Evolutionary conservation across 2,329 filamentous ascomycete genomes (phyloP), one percentile per base, ranked within the genome.

Genomic region (Verticillium alfalfae): DNA sequence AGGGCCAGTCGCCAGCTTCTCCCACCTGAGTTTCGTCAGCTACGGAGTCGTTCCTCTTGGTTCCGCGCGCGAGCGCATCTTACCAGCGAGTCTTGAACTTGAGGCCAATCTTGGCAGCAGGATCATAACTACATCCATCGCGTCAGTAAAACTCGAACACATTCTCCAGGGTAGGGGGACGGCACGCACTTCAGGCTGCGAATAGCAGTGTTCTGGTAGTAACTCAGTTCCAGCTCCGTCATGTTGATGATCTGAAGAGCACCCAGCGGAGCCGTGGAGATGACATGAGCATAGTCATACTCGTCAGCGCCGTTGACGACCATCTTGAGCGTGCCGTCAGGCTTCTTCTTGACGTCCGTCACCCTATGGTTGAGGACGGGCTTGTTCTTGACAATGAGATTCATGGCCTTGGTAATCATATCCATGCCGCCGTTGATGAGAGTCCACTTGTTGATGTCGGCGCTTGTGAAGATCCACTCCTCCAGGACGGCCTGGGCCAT

Each of bases 381-480:
- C 60, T 69, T 67, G 13, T 62, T 67, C 60, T 62, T 61, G 39
- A 71, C 57, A 39, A 66, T 63, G 5, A 66, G 64, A 16, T 63
- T 63, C 69, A 74, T 72, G 45, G 65, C 67, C 26, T 72, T 67
- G 22, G 69, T 69, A 18, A 73, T 41, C 60, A 65, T 65, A 39
- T 66, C 65, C 64, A 70, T 68, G 16, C 73, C 73, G 15, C 73
- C 73, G 22, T 72, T 67, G 61, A 75, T 68, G 37, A 71, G 71
- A 31, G 64, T 66, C 72, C 73, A 75, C 8, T 68, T 52, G 22
- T 60, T 36, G 18, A 65, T 61, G n/a, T 63, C 56, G 9, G 62
- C 56, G 52, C 63, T 61, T 31, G 66, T 61, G 22, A 74, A 73
- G 38, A 69, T 64, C 67, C 67, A 69, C 38, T 67, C 57, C 41